Evolutionary conservation across 805 yeast species (phyloP).

Genomic region (Pichia membranifaciens): DNA sequence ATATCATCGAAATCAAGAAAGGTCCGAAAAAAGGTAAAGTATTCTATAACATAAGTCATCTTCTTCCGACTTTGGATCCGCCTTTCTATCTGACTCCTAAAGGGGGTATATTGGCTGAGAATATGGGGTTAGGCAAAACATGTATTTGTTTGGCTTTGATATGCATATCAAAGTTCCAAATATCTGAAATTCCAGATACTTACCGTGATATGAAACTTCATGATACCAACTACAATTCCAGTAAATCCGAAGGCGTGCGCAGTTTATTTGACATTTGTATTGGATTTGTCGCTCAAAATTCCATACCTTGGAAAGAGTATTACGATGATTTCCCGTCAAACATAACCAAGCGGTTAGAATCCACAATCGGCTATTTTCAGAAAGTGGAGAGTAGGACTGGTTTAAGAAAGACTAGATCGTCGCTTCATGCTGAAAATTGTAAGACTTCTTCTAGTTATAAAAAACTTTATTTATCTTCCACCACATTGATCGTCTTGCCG

Average conservation of each 20-base stretch:
- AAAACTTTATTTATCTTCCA: constrained; percentile 39
- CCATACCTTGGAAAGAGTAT: constrained; percentile 55
- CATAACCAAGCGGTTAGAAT: constrained; percentile 32
- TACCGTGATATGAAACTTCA: neutral
- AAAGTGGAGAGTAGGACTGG: constrained; percentile 7
- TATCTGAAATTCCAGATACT: constrained; percentile 38
- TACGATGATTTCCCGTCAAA: constrained; percentile 38
- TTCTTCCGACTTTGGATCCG: constrained; percentile 33
- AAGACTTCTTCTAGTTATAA: constrained; percentile 9
- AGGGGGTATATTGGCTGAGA: constrained; percentile 62
- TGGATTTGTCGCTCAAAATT: constrained; percentile 36
- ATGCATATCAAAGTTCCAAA: constrained; percentile 48
- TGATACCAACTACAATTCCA: no score
- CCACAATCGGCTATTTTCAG: constrained; percentile 42
- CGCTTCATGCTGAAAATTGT: neutral
- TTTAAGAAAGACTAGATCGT: constrained; percentile 15
- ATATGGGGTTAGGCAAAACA: constrained; percentile 66
- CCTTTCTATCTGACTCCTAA: constrained; percentile 42
- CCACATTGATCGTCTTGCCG: constrained; percentile 59
- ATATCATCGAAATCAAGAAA: constrained; percentile 9
- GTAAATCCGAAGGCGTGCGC: neutral
- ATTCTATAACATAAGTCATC: constrained; percentile 35
- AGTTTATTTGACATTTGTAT: constrained; percentile 39
- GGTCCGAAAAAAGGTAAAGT: neutral
- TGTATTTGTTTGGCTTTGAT: constrained; percentile 53